phyloP scores from a whole-genome alignment of 2,329 filamentous ascomycete species.

The Tolypocladium guangdongense region DNA sequence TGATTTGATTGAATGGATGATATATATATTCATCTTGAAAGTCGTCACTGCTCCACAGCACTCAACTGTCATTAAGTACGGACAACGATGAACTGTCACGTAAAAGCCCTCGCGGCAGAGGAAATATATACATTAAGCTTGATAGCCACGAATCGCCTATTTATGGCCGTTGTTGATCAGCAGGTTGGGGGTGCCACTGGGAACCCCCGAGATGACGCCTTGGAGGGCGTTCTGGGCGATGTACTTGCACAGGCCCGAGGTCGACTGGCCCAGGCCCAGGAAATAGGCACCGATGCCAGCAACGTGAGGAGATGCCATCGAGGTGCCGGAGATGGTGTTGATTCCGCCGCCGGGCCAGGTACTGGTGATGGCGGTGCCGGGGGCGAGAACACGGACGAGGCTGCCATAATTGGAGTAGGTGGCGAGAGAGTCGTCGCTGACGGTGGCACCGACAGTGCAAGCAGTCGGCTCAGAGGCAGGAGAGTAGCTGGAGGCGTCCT shows the following conservation, averaged over 20 bases:
- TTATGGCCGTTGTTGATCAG: slow-evolving; percentile 42
- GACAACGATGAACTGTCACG: background rate
- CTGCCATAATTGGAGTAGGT: slow-evolving; percentile 39
- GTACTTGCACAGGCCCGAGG: slow-evolving; percentile 34
- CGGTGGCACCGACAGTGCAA: slow-evolving; percentile 40
- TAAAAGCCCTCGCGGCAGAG: background rate
- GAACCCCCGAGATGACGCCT: slow-evolving; percentile 28
- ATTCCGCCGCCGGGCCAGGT: slow-evolving; percentile 30
- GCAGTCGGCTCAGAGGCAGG: slow-evolving; percentile 31
- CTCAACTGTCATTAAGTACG: background rate
- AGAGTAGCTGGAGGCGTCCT: slow-evolving; percentile 31
- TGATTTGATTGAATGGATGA: background rate
- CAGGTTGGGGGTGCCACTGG: slow-evolving; percentile 35
- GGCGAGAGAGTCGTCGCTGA: slow-evolving; percentile 23
- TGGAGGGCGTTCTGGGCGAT: slow-evolving; percentile 31
- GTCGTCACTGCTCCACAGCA: background rate
- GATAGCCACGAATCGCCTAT: background rate
- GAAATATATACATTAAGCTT: background rate
- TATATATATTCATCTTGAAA: background rate
- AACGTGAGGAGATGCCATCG: slow-evolving; percentile 29
- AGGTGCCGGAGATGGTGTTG: slow-evolving; percentile 30
- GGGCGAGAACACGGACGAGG: slow-evolving; percentile 36
- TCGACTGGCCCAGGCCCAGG: slow-evolving; percentile 29
- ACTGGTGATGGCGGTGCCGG: slow-evolving; percentile 32
- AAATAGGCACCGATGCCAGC: slow-evolving; percentile 30